These are phyloP conservation scores for Talaromyces sp. DNA, from an alignment of 2,329 filamentous ascomycete species.

Conservation along the genomic window DNA sequence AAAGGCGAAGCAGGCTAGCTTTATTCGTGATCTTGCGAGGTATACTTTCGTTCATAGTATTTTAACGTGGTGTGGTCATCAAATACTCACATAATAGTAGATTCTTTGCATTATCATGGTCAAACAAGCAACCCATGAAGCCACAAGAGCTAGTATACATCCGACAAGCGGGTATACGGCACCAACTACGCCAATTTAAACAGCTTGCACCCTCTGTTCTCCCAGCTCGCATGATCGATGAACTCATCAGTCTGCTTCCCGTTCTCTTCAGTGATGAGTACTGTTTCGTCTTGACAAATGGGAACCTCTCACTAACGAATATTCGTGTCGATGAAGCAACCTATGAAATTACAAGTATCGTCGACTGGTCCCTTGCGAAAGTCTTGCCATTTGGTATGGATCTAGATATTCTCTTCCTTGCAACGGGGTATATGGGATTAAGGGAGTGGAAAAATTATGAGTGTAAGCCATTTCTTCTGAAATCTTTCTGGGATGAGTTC, in stretches of 20 bases:
- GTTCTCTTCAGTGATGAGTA: conserved; percentile 7
- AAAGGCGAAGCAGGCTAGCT: neutral
- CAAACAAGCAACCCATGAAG: neutral
- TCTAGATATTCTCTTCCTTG: conserved; percentile 7
- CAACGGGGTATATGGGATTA: conserved; percentile 12
- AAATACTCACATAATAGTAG: neutral
- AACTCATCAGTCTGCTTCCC: conserved; percentile 1
- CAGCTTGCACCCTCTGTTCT: neutral
- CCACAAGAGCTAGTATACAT: neutral
- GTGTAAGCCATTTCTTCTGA: neutral
- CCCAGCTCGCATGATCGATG: neutral
- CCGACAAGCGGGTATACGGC: neutral
- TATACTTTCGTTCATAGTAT: neutral
- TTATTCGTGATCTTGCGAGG: neutral
- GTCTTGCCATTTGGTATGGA: conserved; percentile 15
- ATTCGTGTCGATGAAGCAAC: conserved; percentile 8
- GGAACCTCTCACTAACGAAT: conserved; percentile 13
- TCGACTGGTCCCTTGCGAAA: conserved; percentile 14
- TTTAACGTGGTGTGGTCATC: neutral
- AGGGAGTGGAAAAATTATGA: neutral
- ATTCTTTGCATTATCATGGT: conserved; percentile 3
- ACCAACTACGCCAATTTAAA: conserved; percentile 2
- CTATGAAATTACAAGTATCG: conserved; percentile 10
- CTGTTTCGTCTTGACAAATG: conserved; percentile 10
- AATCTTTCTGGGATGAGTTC: conserved; percentile 6